These are phyloP conservation scores for Metroxylon sagu DNA, from an alignment of 176 grass and related monocot genomes.

Conservation along the genomic window DNA sequence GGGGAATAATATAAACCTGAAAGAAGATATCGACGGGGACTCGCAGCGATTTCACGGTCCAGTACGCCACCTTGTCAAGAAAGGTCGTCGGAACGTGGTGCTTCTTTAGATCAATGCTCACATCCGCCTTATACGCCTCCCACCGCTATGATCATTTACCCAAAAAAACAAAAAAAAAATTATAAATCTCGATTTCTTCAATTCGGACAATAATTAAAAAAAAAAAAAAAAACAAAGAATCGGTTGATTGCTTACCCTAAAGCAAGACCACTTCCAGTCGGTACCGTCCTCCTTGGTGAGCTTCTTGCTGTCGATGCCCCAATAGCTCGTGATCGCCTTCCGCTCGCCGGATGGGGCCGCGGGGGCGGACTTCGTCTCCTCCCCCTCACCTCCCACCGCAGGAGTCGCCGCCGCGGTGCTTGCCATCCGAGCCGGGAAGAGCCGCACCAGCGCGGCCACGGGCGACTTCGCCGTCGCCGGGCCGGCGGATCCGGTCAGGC, in stretches of 20 bases:
- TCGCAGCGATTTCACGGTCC: conserved; percentile 58
- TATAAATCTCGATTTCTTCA: not conserved
- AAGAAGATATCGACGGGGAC: conserved; percentile 73
- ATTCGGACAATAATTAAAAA: no score
- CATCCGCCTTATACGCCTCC: conserved; percentile 60
- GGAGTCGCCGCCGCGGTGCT: conserved; percentile 1
- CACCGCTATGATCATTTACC: conserved; percentile 36
- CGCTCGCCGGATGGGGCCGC: conserved; percentile 19
- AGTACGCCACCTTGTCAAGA: conserved; percentile 66
- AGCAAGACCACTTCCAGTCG: conserved; percentile 79
- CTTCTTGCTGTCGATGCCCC: conserved; percentile 53
- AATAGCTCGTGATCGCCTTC: conserved; percentile 61
- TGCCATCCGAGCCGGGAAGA: not conserved
- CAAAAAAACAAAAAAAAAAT: not conserved
- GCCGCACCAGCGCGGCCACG: not conserved
- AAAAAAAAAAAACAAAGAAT: no score
- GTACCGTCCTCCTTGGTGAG: conserved; percentile 57
- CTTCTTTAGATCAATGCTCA: conserved; percentile 50
- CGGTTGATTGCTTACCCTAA: conserved; percentile 37
- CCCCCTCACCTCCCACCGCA: not conserved
- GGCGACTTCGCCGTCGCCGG: not conserved
- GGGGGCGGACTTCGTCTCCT: conserved; percentile 7
- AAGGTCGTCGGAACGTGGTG: conserved; percentile 54
- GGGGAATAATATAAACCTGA: conserved; percentile 17
- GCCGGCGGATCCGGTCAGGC: not conserved